These are phyloP conservation scores for Piloderma croceum DNA, from an alignment of 768 basidiomycete species.

Conservation along the genomic window DNA sequence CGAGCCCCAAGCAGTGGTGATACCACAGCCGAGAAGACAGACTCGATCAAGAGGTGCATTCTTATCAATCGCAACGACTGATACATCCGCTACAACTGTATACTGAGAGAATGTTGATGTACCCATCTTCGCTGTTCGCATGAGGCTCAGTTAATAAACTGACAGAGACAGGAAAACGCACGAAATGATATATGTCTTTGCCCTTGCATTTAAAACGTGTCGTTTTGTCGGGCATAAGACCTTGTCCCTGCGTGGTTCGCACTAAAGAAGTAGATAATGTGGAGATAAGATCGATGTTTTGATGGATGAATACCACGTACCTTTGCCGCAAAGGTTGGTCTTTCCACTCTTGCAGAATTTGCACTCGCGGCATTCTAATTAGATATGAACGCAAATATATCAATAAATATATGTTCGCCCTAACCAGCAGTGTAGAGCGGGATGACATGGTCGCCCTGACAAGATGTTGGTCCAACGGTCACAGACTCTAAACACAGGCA, in stretches of 20 bases:
- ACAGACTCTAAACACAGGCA: constrained; percentile 3
- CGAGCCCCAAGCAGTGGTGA: constrained; percentile 98
- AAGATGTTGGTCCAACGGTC: background rate
- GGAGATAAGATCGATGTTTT: background rate
- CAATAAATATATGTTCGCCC: constrained; percentile 11
- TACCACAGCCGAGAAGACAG: constrained; percentile 94
- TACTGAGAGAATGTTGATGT: constrained; percentile 99
- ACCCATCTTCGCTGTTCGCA: constrained; percentile 70
- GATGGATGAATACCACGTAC: constrained; percentile 31
- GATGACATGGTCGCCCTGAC: constrained; percentile 89
- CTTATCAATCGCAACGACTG: constrained; percentile 84
- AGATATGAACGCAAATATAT: background rate
- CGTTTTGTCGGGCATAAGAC: constrained; percentile 89
- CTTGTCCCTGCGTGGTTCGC: constrained; percentile 88
- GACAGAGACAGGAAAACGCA: constrained; percentile 34
- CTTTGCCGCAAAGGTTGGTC: constrained; percentile 97
- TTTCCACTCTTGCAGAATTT: constrained; percentile 99
- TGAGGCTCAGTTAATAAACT: constrained; percentile 1
- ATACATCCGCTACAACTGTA: constrained; percentile 96
- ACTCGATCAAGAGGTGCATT: constrained; percentile 90
- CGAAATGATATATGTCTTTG: constrained; percentile 85
- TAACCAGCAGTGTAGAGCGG: constrained; percentile 92
- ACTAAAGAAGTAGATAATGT: constrained; percentile 39
- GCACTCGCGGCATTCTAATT: constrained; percentile 85
- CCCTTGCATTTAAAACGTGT: constrained; percentile 88